Evolutionary conservation across 108 stramenopile species (phyloP), one percentile per base, ranked within the genome.

Genomic region (Aureococcus anophagefferens): DNA sequence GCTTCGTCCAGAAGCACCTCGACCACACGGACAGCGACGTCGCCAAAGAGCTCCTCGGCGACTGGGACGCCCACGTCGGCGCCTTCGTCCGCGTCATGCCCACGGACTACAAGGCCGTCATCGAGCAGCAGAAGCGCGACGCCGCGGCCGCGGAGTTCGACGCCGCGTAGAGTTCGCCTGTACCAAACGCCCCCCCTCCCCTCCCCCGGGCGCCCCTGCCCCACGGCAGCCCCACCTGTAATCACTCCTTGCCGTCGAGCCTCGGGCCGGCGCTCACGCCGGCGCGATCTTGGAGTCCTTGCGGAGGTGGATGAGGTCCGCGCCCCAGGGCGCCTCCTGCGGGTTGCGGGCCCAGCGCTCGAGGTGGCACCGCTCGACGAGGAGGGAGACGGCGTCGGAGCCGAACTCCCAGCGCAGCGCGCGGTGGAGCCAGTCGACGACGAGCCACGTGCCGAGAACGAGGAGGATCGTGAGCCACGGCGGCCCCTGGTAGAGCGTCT

Each of bases 21-120:
- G 82, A 83, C 32, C 79, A 89, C 68, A 98, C 97, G 33, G 89
- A 87, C 66, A 90, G 89, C 67, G 65, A 87, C 62, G 84, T 90
- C 16, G 97, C 93, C 13, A 79, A 88, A 74, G 65, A 71, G 35
- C 85, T 98, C 84, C 83, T 98, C 45, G 91, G 89, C 59, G 84
- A 96, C 68, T 98, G 90, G 90, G 93, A 92, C 71, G 62, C 62
- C 13, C 46, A 67, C 33, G 72, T 88, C 75, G 88, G 83, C 66
- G 72, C 91, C 16, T 98, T 96, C 78, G 90, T 93, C 28, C 92
- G 94, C 82, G 97, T 98, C 51, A 84, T 93, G 80, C 97, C 97
- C 36, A 90, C 90, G 65, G 96, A 97, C 76, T 97, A 90, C 90
- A 95, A 96, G 86, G 80, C 91, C 35, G 95, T 96, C 15, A 81